Conservation (phyloP, 106 monocot species). For the Apostasia ramifera region DNA sequence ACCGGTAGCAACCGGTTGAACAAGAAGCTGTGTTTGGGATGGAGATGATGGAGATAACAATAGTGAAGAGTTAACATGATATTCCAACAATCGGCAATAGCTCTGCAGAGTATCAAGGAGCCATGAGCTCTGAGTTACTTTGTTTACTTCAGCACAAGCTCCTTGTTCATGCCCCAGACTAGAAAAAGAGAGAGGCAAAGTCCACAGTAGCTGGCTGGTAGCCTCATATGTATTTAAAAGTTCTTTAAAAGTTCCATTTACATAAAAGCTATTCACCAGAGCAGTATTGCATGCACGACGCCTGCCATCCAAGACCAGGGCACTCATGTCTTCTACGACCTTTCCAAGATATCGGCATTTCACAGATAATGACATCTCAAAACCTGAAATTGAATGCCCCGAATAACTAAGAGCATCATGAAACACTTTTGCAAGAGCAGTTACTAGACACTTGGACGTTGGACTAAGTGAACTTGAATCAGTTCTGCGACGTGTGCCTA, state of each 20-base stretch:
- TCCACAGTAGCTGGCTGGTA: conserved; percentile 70
- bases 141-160: conserved; percentile 18
- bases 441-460: conserved; percentile 46
- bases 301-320: conserved; percentile 48
- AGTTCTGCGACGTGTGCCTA: conserved; percentile 52
- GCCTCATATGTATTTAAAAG: conserved; percentile 74
- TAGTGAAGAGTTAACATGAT: conserved; percentile 48
- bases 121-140: conserved; percentile 49
- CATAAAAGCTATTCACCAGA: conserved; percentile 73
- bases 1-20: conserved; percentile 55
- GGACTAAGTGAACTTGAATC: conserved; percentile 49
- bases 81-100: conserved; percentile 57
- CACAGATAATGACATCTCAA: conserved; percentile 45
- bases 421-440: conserved; percentile 59
- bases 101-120: conserved; percentile 61
- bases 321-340: conserved; percentile 55
- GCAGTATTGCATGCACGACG: conserved; percentile 48
- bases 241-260: conserved; percentile 66
- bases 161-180: conserved; percentile 23
- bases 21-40: conserved; percentile 58
- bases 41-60: conserved; percentile 41
- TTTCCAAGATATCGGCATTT: conserved; percentile 76
- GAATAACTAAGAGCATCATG: conserved; percentile 51
- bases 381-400: conserved; percentile 34
- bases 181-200: conserved; percentile 31